Evolutionary conservation across 352 stramenopile genomes (phyloP).

Genomic region (Pythium brachiatum): DNA sequence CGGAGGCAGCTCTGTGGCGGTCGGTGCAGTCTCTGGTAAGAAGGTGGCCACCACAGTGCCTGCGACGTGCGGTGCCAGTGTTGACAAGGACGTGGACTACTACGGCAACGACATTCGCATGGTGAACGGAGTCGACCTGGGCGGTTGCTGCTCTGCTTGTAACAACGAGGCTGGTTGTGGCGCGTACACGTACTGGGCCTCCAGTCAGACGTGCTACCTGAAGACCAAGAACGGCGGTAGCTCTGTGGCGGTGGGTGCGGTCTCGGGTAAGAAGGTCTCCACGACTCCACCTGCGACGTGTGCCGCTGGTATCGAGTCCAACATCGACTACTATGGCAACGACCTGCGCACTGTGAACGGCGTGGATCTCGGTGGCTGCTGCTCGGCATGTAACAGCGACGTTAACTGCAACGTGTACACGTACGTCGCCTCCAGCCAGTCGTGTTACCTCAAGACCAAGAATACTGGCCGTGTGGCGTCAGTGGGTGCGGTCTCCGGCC

Average conservation of each 20-base stretch:
- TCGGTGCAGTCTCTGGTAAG: neutral
- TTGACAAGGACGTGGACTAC: neutral
- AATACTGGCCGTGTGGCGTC: slow-evolving; percentile 40
- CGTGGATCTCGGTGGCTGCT: neutral
- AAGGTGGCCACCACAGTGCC: neutral
- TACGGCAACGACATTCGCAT: neutral
- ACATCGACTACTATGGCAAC: slow-evolving; percentile 39
- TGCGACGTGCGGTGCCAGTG: neutral
- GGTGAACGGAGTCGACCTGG: neutral
- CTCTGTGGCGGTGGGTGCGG: neutral
- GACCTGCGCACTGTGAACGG: slow-evolving; percentile 1
- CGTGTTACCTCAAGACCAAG: slow-evolving; percentile 34
- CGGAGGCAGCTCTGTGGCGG: neutral
- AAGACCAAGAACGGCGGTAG: neutral
- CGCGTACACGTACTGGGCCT: neutral
- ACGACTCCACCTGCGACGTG: too few species aligned
- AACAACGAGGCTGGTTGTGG: neutral
- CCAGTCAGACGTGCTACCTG: neutral
- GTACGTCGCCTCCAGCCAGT: neutral
- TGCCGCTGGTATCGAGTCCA: too few species aligned
- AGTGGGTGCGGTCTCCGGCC: neutral
- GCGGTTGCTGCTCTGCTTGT: neutral
- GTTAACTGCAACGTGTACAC: slow-evolving; percentile 33
- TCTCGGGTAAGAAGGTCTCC: neutral
- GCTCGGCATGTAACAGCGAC: slow-evolving; percentile 17